phyloP scores from a whole-genome alignment of 2,329 filamentous ascomycete species.

The Colletotrichum sp. region DNA sequence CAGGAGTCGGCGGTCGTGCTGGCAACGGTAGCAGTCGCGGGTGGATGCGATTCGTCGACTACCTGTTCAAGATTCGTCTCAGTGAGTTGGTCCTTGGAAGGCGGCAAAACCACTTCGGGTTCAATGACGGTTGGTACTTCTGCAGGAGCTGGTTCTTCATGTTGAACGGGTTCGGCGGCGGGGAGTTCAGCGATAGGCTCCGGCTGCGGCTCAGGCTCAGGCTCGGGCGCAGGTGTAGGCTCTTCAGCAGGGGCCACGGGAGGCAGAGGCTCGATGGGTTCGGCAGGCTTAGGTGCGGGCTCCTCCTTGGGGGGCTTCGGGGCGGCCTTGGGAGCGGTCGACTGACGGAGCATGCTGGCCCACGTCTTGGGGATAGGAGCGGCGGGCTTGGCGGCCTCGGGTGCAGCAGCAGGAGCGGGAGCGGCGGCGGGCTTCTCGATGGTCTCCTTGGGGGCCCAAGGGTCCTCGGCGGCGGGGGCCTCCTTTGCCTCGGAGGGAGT shows the following conservation, averaged over 20 bases:
- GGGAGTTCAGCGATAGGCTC: slow-evolving; percentile 39
- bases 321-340: slow-evolving; percentile 61
- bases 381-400: slow-evolving; percentile 43
- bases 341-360: slow-evolving; percentile 76
- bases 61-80: slow-evolving; percentile 92
- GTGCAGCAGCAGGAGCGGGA: slow-evolving; percentile 35
- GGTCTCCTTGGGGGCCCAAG: slow-evolving; percentile 49
- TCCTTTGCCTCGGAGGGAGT: slow-evolving; percentile 43
- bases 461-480: slow-evolving; percentile 23
- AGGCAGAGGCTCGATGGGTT: slow-evolving; percentile 45
- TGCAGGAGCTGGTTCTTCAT: slow-evolving; percentile 29
- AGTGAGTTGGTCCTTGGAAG: slow-evolving; percentile 83
- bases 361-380: slow-evolving; percentile 63
- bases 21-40: slow-evolving; percentile 80
- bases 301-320: slow-evolving; percentile 56
- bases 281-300: slow-evolving; percentile 50
- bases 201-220: slow-evolving; percentile 40
- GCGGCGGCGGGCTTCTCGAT: slow-evolving; percentile 38
- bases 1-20: slow-evolving; percentile 89
- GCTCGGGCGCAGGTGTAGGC: slow-evolving; percentile 21
- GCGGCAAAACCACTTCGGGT: slow-evolving; percentile 63
- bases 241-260: slow-evolving; percentile 28
- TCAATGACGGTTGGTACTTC: slow-evolving; percentile 44
- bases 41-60: slow-evolving; percentile 78
- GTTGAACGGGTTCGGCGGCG: slow-evolving; percentile 24